phyloP scores from a whole-genome alignment of 768 basidiomycete genomes.

The Mycena epipterygia region DNA sequence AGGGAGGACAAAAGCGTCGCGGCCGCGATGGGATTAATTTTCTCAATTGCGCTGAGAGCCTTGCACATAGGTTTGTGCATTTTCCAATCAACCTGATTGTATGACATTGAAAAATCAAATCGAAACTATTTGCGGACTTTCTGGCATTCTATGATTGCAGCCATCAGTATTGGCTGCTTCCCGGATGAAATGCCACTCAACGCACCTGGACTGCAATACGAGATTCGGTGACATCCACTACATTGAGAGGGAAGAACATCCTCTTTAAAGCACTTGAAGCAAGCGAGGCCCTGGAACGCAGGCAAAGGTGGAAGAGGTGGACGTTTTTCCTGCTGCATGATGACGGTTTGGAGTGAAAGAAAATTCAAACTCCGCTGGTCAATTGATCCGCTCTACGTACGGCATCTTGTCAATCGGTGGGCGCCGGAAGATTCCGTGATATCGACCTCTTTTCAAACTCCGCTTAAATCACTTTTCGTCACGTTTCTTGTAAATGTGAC shows the following conservation, averaged over 20 bases:
- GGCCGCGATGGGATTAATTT: too few species aligned
- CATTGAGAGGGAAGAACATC: background rate
- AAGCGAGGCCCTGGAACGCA: background rate
- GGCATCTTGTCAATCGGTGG: too few species aligned
- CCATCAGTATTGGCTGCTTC: background rate
- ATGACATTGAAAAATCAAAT: background rate
- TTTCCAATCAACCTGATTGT: background rate
- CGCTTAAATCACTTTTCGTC: too few species aligned
- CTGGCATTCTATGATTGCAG: background rate
- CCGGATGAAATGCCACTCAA: background rate
- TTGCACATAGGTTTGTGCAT: background rate
- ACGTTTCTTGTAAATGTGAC: background rate
- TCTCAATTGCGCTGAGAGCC: too few species aligned
- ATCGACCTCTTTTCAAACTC: too few species aligned
- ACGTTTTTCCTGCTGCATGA: background rate
- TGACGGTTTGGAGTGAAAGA: too few species aligned
- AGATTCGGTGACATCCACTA: background rate
- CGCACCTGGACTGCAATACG: slow-evolving; percentile 10
- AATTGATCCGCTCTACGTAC: too few species aligned
- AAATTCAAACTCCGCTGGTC: too few species aligned
- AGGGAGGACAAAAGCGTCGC: too few species aligned
- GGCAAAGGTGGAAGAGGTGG: background rate
- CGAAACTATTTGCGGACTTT: background rate
- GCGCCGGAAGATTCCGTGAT: too few species aligned
- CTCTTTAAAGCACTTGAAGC: slow-evolving; percentile 7